Evolutionary conservation across 176 grass and related monocot genomes (phyloP).

Genomic region (Eragrostis nindensis): DNA sequence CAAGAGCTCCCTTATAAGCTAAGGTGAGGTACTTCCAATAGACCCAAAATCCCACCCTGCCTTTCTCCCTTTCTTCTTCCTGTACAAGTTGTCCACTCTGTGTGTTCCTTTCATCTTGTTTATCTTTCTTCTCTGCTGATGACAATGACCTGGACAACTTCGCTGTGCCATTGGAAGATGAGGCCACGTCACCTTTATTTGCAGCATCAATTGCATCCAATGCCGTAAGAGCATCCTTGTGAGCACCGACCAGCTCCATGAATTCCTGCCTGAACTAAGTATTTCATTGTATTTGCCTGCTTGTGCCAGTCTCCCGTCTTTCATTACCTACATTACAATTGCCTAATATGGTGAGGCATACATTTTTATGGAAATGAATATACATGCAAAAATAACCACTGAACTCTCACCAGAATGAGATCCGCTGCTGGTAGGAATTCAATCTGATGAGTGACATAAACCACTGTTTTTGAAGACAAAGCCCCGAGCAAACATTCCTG

Average conservation of each 20-base stretch:
- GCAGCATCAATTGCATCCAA: conserved; percentile 37
- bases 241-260: conserved; percentile 80
- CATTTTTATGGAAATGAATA: conserved; percentile 21
- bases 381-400: neutral
- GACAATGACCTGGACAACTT: conserved; percentile 34
- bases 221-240: conserved; percentile 65
- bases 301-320: conserved; percentile 74
- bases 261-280: conserved; percentile 66
- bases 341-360: neutral
- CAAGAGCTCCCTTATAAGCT: conserved; percentile 77
- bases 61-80: conserved; percentile 94
- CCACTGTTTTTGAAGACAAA: conserved; percentile 79
- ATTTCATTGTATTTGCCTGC: conserved; percentile 76
- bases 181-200: conserved; percentile 14
- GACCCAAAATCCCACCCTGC: conserved; percentile 83
- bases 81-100: conserved; percentile 71
- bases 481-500: conserved; percentile 81
- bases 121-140: conserved; percentile 42
- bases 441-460: conserved; percentile 95
- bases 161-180: conserved; percentile 10
- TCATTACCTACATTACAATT: conserved; percentile 56
- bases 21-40: conserved; percentile 89
- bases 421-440: conserved; percentile 88
- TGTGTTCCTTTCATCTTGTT: conserved; percentile 46
- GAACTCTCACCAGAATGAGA: conserved; percentile 81